Evolutionary conservation across 345 rosid species (phyloP), one percentile per base, ranked within the genome.

Genomic region (Pistacia vera): DNA sequence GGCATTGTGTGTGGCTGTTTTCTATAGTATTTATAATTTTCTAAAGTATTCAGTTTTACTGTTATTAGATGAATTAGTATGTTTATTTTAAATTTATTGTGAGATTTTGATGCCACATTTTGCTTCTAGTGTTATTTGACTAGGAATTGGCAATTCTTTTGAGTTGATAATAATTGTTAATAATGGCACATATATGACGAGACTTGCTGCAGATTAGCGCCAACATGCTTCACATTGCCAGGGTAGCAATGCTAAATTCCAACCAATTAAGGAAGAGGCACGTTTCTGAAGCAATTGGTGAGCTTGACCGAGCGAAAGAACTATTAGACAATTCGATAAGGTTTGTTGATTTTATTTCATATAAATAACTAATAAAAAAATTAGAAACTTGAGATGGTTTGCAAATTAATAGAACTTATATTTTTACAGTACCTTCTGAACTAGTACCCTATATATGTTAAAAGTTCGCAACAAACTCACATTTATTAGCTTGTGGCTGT

Each of bases 181-280:
- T 25, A 46, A 9, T 30, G 38, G 28, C 28, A 18, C 33, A 44
- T 5, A 41, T 17, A 25, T 13, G 64, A 69, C 38, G 20, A 35
- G 68, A 68, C 54, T 64, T 63, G 18, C 57, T 82, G 25, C 90
- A 92, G 97, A 86, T 91, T 81, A 89, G 86, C 73, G 92, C 88
- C 72, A 95, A 84, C 80, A 83, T 90, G 84, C 87, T 91, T 85
- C 93, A 85, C 76, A 75, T 88, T 22, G 98, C 97, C 2, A 91
- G 87, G 86, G 91, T 88, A 61, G 79, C 72, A 65, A 86, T 91
- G 82, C 85, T 84, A 72, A 87, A 85, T 75, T 85, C 86, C 68
- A 79, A 51, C 78, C 80, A 73, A 77, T 75, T 81, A 55, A 77
- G 73, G 75, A 80, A 83, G 78, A 64, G 44, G 55, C 69, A 75